These are phyloP conservation scores for Pseudocercospora crystallina DNA, from an alignment of 2,329 filamentous ascomycete genomes.

Conservation along the genomic window DNA sequence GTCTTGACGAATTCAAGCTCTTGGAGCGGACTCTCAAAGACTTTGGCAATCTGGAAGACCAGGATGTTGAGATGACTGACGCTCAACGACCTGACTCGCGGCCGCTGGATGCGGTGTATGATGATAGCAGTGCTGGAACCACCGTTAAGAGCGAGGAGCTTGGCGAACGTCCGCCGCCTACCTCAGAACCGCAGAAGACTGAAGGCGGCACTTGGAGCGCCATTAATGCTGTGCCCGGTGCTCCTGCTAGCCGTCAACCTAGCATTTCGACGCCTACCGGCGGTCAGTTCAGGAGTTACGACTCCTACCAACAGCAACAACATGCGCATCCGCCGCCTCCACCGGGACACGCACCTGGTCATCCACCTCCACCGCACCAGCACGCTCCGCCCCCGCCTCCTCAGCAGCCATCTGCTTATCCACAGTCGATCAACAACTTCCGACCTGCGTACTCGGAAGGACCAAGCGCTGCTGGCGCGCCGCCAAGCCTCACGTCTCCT, in stretches of 20 bases:
- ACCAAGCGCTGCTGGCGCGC: constrained; percentile 17
- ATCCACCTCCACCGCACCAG: constrained; percentile 11
- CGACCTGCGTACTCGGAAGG: constrained; percentile 26
- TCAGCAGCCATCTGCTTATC: constrained; percentile 11
- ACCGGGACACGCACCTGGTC: constrained; percentile 1
- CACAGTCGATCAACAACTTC: constrained; percentile 26
- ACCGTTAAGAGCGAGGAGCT: constrained; percentile 37
- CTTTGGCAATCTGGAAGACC: constrained; percentile 37
- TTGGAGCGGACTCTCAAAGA: constrained; percentile 39
- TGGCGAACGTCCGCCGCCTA: constrained; percentile 20
- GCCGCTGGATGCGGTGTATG: constrained; percentile 28
- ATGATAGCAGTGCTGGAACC: constrained; percentile 30
- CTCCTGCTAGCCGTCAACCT: constrained; percentile 24
- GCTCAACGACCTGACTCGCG: constrained; percentile 20
- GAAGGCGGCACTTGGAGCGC: constrained; percentile 42
- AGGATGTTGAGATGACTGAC: constrained; percentile 40
- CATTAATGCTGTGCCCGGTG: constrained; percentile 36
- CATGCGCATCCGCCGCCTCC: constrained; percentile 15
- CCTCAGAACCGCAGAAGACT: constrained; percentile 21
- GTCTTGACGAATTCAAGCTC: constrained; percentile 56
- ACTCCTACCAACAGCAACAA: constrained; percentile 26
- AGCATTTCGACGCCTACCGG: constrained; percentile 26
- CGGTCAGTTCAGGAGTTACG: constrained; percentile 31
- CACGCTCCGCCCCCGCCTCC: constrained; percentile 4
- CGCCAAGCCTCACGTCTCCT: constrained; percentile 31